Evolutionary conservation across 768 basidiomycete genomes (phyloP).

Genomic region (Auriculariales sp.): DNA sequence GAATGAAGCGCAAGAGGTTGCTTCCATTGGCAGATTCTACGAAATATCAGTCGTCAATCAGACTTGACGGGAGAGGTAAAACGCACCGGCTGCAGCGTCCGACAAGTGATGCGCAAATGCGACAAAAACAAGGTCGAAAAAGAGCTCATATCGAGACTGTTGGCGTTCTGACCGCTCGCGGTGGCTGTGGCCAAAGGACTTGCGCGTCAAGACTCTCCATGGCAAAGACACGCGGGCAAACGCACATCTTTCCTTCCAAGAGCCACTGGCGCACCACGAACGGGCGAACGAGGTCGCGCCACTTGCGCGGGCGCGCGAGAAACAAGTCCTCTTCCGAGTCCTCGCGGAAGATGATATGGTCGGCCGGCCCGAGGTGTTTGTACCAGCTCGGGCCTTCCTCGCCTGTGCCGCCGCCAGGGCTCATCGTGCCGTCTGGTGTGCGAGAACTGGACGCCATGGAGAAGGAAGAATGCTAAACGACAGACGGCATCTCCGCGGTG

Average conservation of each 20-base stretch:
- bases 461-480: no score
- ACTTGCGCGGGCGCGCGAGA: neutral
- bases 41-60: neutral
- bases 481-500: no score
- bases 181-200: neutral
- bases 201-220: neutral
- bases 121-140: constrained; percentile 21
- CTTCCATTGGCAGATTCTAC: constrained; percentile 12
- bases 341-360: constrained; percentile 1
- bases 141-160: constrained; percentile 18
- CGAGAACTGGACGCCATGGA: no score
- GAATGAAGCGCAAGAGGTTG: constrained; percentile 11
- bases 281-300: constrained; percentile 1
- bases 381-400: no score
- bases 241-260: constrained; percentile 4
- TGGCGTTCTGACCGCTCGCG: constrained; percentile 8
- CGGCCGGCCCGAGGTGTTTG: no score
- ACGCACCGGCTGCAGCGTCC: constrained; percentile 11
- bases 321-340: constrained; percentile 1
- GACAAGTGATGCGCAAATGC: constrained; percentile 19
- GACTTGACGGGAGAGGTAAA: neutral
- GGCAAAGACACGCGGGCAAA: neutral
- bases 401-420: no score
- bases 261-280: constrained; percentile 5
- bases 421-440: no score